Percentiles rank a stretch among this genome's conserved stretches.
Evolutionary conservation across 176 grass and related monocot species (phyloP).

Genomic region (Oryza brachyantha): DNA sequence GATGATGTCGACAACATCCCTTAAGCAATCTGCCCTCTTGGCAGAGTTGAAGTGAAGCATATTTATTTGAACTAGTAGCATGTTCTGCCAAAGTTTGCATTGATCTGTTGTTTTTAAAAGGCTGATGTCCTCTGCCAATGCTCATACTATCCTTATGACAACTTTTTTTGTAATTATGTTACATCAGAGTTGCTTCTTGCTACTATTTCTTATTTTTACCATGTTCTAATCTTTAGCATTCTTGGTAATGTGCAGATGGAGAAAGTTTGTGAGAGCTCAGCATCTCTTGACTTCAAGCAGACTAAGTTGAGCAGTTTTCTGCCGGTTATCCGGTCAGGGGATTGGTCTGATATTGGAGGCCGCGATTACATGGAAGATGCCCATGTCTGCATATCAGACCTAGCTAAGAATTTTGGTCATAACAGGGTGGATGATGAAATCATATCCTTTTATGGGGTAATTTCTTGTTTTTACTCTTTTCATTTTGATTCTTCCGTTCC

Average conservation of each 20-base stretch:
- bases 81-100: neutral
- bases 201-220: neutral
- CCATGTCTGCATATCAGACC: constrained; percentile 86
- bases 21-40: constrained; percentile 8
- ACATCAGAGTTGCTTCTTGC: neutral
- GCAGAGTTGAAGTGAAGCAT: neutral
- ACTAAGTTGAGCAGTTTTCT: constrained; percentile 44
- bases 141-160: neutral
- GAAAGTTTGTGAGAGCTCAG: constrained; percentile 67
- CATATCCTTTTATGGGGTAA: constrained; percentile 93
- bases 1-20: neutral
- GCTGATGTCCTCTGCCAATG: neutral
- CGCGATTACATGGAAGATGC: constrained; percentile 88
- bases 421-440: constrained; percentile 43
- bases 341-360: constrained; percentile 81
- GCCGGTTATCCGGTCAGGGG: constrained; percentile 70
- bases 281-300: constrained; percentile 55
- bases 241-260: constrained; percentile 60
- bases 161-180: neutral
- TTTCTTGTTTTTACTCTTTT: constrained; percentile 15
- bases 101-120: neutral
- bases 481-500: neutral
- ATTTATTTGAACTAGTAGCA: neutral
- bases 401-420: constrained; percentile 76
- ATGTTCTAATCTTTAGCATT: neutral